Base-by-base conservation (phyloP, 441 rosid species). In the Erodium moschatum region DNA sequence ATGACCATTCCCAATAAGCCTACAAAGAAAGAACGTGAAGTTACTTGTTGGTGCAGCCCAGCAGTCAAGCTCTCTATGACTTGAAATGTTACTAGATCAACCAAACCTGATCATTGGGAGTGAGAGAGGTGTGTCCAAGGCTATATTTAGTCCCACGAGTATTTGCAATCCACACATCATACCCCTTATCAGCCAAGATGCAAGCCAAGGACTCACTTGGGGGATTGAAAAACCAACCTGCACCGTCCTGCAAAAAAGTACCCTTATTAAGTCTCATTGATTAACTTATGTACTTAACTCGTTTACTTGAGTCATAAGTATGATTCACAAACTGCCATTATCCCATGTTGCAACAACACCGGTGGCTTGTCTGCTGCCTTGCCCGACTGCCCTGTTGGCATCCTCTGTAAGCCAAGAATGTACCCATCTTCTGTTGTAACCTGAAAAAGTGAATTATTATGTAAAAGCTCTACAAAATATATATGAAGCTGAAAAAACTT, bases 1-100 rank as follows among this genome's bases (percentile, higher is more conserved):
- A 82, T 15, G 85, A 79, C 83, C 85, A 82, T 58, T 82, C 83
- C 85, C 85, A 82, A 15, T 77, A 82, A 67, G 83, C 80, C 85
- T 79, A 77, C 42, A 70, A 65, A 18, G 8, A 38, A 1, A 11
- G 21, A 3, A 11, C 40, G 8, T 35, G 4, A 31, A 29, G 31
- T 29, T 29, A 29, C 31, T 29, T 29, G 31, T 29, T 29, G 31
- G 31, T 29, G 31, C 2, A 29, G 4, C 31, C 31, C 31, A 29
- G 31, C 31, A 29, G 31, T 29, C 31, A 29, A 29, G 31, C 31
- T 29, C 31, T 29, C 31, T 29, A 24, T 24, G 31, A 35, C 40
- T 35, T 35, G 40, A 35, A 35, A 35, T 15, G 24, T 3, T 19
- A 58, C 29, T 3, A 58, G 12, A 10, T 19, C 56, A 21, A 15